Evolutionary conservation across 768 basidiomycete genomes (phyloP).

Genomic region (Lactarius vividus): DNA sequence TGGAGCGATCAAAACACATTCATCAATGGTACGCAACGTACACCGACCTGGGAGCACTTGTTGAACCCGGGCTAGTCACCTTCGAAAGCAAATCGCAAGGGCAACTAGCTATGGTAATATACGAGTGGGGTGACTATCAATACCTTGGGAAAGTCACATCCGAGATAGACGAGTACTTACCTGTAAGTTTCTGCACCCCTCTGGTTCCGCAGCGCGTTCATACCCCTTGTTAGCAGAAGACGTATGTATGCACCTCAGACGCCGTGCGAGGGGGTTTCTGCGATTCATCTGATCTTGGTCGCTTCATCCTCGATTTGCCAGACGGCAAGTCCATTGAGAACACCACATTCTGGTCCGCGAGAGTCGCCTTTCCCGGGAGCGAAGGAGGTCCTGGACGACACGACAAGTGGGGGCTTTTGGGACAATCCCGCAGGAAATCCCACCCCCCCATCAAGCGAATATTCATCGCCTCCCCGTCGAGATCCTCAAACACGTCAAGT

Average conservation of each 20-base stretch:
- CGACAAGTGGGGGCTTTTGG: conserved; percentile 46
- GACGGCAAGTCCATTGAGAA: conserved; percentile 55
- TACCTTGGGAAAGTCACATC: conserved; percentile 77
- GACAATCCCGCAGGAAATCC: conserved; percentile 60
- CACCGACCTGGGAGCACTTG: conserved; percentile 16
- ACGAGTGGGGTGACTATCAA: conserved; percentile 88
- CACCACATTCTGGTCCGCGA: conserved; percentile 87
- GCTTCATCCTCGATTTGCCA: conserved; percentile 83
- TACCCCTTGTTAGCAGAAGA: conserved; percentile 60
- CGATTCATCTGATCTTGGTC: conserved; percentile 65
- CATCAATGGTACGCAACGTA: conserved; percentile 68
- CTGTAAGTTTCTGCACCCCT: conserved; percentile 49
- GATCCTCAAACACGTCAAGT: conserved; percentile 29
- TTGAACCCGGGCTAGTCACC: conserved; percentile 49
- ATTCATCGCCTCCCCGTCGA: conserved; percentile 34
- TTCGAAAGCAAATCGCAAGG: conserved; percentile 79
- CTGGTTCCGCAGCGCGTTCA: conserved; percentile 24
- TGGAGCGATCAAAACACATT: conserved; percentile 76
- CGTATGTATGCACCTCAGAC: conserved; percentile 88
- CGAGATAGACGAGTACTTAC: conserved; percentile 49
- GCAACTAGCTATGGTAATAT: conserved; percentile 90
- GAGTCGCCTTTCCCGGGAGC: conserved; percentile 57
- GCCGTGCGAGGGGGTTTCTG: conserved; percentile 75
- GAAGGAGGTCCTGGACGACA: conserved; percentile 20
- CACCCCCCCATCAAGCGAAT: conserved; percentile 46